phyloP scores from a whole-genome alignment of 73 alveolate species.

The Breviolum minutum region DNA sequence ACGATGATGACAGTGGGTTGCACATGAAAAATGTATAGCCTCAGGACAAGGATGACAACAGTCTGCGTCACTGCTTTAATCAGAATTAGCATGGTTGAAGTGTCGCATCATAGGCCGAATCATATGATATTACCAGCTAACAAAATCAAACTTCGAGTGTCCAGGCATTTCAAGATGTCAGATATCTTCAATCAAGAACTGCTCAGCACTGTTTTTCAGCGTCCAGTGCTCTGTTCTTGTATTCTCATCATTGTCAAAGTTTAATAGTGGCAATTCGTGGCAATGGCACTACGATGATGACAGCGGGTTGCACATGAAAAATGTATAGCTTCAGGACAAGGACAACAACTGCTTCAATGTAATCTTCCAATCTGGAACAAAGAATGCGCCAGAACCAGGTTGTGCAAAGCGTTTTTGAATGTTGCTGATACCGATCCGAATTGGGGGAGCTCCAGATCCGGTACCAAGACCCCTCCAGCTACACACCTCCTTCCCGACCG shows the following conservation, averaged over 20 bases:
- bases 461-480: background rate
- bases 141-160: background rate
- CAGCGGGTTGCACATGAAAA: background rate
- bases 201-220: slow-evolving; percentile 17
- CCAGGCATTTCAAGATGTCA: background rate
- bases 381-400: too few relatives aligned
- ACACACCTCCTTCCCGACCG: slow-evolving; percentile 73
- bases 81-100: slow-evolving; percentile 51
- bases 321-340: background rate
- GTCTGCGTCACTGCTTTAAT: slow-evolving; percentile 35
- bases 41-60: slow-evolving; percentile 91
- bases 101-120: background rate
- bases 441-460: background rate
- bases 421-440: too few relatives aligned
- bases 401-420: too few relatives aligned
- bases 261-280: too few relatives aligned
- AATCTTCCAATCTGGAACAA: too few relatives aligned
- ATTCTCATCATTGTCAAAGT: background rate
- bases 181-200: background rate
- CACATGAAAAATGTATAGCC: background rate
- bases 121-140: background rate
- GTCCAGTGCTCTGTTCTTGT: slow-evolving; percentile 75
- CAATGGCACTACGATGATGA: too few relatives aligned
- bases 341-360: background rate
- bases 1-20: too few relatives aligned